Evolutionary conservation across 108 stramenopile species (phyloP), one percentile per base, ranked within the genome.

Genomic region (Skeletonema costatum): DNA sequence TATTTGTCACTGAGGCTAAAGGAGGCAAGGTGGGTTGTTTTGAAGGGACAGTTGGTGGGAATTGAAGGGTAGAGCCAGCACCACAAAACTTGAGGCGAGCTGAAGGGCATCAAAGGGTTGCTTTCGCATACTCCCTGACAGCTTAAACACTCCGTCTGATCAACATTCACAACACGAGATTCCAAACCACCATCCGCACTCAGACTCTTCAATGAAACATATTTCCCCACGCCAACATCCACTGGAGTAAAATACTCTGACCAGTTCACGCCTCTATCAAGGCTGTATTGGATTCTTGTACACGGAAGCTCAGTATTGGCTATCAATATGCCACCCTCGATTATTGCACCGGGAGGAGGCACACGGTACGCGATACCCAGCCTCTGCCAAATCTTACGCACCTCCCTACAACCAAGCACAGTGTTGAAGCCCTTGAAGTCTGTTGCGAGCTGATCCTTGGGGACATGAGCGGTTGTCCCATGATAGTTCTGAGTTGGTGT

Each of bases 181-280:
- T 70, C 17, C 50, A 70, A 35, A 16, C 30, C 53, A 13, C 69
- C 69, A 70, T 58, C 32, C 4, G 50, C 29, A n/a, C 69, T 70
- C 32, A 58, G 12, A 35, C 69, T 70, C 51, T 35, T 31, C 16
- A 70, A 32, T 17, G 29, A 58, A 70, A 33, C 69, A 19, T 32
- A 48, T 5, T 70, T 41, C 2, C 53, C 69, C 33, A 5, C 51
- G 16, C 53, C 51, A 70, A 70, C 42, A 6, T 35, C 12, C 2
- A 58, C 32, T 12, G 69, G 69, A 53, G n/a, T 9, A 17, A 53
- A 35, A 44, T 58, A 70, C 8, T 32, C 32, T 0, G 32, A 32
- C 69, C 69, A 70, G n/a, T 50, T 70, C 13, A 17, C 53, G 32
- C 69, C 69, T 58, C 53, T n/a, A 70, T 70, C 69, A 32, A 29